Evolutionary conservation across 257 asterid genomes (phyloP).

Genomic region (Jacaranda copaia): DNA sequence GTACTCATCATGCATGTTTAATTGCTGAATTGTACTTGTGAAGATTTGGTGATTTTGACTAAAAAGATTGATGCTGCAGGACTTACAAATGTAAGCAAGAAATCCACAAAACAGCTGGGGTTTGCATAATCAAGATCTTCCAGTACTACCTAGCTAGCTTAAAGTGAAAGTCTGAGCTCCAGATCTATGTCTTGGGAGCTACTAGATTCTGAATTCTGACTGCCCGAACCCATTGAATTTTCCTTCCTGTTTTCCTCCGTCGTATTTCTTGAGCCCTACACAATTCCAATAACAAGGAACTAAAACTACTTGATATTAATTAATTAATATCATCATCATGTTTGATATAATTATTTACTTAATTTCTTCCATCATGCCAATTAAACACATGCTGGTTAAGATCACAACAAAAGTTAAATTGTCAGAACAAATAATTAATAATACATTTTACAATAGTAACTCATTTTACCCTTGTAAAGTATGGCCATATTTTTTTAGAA

Average conservation of each 20-base stretch:
- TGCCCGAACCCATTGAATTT: constrained; percentile 44
- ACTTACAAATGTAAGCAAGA: neutral
- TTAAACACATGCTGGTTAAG: too few relatives aligned
- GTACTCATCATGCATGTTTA: too few relatives aligned
- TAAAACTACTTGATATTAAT: too few relatives aligned
- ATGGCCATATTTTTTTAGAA: too few relatives aligned
- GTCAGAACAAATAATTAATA: too few relatives aligned
- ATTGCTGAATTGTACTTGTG: neutral
- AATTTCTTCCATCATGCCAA: too few relatives aligned
- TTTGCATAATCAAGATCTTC: neutral
- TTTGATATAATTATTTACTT: too few relatives aligned
- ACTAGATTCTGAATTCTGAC: constrained; percentile 54
- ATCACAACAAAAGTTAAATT: too few relatives aligned
- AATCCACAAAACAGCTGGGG: neutral
- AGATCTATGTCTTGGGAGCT: constrained; percentile 64
- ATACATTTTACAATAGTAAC: too few relatives aligned
- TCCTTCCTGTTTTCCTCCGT: constrained; percentile 45
- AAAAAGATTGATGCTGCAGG: neutral
- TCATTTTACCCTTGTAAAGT: too few relatives aligned
- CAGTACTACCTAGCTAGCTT: neutral
- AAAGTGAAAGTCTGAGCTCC: constrained; percentile 65
- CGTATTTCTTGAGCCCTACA: constrained; percentile 47
- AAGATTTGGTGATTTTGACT: neutral
- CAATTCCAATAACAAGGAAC: neutral
- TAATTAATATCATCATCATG: too few relatives aligned